These are phyloP conservation scores for Lactarius akahatsu DNA, from an alignment of 768 basidiomycete species.

Conservation along the genomic window DNA sequence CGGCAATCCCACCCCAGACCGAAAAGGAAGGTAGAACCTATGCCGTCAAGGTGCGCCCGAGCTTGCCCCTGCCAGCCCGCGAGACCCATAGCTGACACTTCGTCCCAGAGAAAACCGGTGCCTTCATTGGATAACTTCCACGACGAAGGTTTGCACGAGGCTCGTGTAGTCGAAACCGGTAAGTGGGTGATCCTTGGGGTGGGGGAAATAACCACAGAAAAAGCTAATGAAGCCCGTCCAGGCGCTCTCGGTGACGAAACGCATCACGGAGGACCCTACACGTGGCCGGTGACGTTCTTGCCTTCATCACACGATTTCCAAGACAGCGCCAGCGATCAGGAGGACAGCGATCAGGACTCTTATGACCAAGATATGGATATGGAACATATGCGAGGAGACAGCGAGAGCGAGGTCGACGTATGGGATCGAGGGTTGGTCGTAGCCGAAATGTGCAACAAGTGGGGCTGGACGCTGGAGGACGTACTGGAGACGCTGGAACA, in stretches of 20 bases:
- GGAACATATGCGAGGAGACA: slow-evolving; percentile 23
- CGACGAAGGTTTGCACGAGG: slow-evolving; percentile 12
- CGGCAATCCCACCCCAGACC: slow-evolving; percentile 13
- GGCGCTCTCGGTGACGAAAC: slow-evolving; percentile 16
- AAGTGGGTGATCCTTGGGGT: slow-evolving; percentile 13
- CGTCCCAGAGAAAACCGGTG: slow-evolving; percentile 25
- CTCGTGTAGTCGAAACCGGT: slow-evolving; percentile 17
- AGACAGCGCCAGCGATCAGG: slow-evolving; percentile 24
- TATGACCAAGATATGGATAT: slow-evolving; percentile 26
- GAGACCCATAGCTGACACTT: background rate
- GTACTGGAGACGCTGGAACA: slow-evolving; percentile 27
- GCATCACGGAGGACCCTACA: slow-evolving; percentile 17
- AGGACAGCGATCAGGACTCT: slow-evolving; percentile 27
- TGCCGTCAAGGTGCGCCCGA: slow-evolving; percentile 22
- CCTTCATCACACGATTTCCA: slow-evolving; percentile 23
- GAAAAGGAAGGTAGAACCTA: slow-evolving; percentile 17
- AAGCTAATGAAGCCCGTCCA: slow-evolving; percentile 15
- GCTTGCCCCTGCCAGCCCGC: background rate
- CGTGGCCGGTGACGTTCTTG: slow-evolving; percentile 21
- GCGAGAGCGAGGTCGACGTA: slow-evolving; percentile 22
- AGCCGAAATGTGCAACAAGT: slow-evolving; percentile 26
- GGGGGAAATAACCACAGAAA: slow-evolving; percentile 7
- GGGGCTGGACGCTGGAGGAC: slow-evolving; percentile 29
- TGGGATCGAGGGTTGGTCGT: slow-evolving; percentile 24
- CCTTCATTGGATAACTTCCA: slow-evolving; percentile 23